These are phyloP conservation scores for Xerocomellus chrysenteron DNA, from an alignment of 768 basidiomycete genomes.

Conservation along the genomic window DNA sequence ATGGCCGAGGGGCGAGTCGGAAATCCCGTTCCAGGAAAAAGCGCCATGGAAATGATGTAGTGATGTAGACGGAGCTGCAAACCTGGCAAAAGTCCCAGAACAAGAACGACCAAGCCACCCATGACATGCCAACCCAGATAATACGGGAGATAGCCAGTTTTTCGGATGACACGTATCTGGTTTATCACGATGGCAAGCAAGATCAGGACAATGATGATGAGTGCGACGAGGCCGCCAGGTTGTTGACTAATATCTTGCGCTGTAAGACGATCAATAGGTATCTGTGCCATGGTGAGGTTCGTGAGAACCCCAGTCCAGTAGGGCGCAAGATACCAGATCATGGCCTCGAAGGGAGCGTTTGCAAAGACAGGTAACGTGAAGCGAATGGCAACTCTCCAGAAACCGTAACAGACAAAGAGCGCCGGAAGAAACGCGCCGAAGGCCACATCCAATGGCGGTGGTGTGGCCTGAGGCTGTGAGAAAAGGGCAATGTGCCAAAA, in stretches of 20 bases:
- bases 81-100: slow-evolving; percentile 68
- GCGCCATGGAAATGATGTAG: slow-evolving; percentile 72
- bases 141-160: slow-evolving; percentile 79
- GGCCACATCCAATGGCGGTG: slow-evolving; percentile 68
- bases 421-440: slow-evolving; percentile 77
- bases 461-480: slow-evolving; percentile 64
- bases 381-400: slow-evolving; percentile 76
- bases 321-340: slow-evolving; percentile 70
- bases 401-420: slow-evolving; percentile 74
- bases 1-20: slow-evolving; percentile 78
- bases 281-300: slow-evolving; percentile 67
- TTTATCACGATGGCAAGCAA: slow-evolving; percentile 62
- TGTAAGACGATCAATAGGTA: slow-evolving; percentile 78
- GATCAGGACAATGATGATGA: slow-evolving; percentile 67
- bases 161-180: slow-evolving; percentile 79
- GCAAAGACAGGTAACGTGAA: slow-evolving; percentile 71
- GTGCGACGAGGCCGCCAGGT: slow-evolving; percentile 63
- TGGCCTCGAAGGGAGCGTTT: slow-evolving; percentile 67
- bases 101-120: slow-evolving; percentile 63
- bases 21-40: slow-evolving; percentile 78
- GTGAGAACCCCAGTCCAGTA: slow-evolving; percentile 79
- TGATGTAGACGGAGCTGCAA: slow-evolving; percentile 76
- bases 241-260: slow-evolving; percentile 63
- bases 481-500: slow-evolving; percentile 85
- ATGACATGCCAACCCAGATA: slow-evolving; percentile 73